Conservation (phyloP, 345 rosid species). For the Bruguiera parviflora region DNA sequence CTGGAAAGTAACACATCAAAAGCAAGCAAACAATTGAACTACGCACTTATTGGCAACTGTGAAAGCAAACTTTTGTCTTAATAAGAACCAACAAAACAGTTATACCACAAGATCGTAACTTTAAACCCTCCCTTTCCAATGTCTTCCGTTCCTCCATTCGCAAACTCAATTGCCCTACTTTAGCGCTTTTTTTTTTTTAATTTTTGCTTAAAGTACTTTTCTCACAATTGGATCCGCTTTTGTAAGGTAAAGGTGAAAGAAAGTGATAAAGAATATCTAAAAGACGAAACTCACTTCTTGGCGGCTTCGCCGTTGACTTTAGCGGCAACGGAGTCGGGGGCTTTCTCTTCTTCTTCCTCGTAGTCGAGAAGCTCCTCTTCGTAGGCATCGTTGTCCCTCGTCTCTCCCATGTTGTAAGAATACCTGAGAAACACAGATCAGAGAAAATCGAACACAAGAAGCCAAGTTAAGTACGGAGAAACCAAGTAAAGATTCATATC, state of each 20-base stretch:
- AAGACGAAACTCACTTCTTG: constrained; percentile 59
- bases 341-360: constrained; percentile 94
- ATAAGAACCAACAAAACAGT: neutral
- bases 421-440: constrained; percentile 9
- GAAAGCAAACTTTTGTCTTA: neutral
- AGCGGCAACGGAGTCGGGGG: constrained; percentile 53
- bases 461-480: neutral
- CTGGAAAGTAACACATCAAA: neutral
- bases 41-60: neutral
- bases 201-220: too few relatives aligned
- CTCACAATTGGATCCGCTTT: too few relatives aligned
- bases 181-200: too few relatives aligned
- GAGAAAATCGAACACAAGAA: neutral
- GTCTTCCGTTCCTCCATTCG: too few relatives aligned
- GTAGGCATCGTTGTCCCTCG: constrained; percentile 91
- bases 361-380: constrained; percentile 99
- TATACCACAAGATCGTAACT: too few relatives aligned
- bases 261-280: neutral
- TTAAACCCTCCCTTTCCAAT: too few relatives aligned
- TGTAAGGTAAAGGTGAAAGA: neutral
- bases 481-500: neutral
- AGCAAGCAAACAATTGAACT: neutral
- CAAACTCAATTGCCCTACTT: too few relatives aligned
- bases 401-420: constrained; percentile 67
- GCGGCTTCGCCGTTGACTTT: constrained; percentile 85